Base-by-base conservation (phyloP, 768 basidiomycete genomes). In the Nidularia pulvinata region DNA sequence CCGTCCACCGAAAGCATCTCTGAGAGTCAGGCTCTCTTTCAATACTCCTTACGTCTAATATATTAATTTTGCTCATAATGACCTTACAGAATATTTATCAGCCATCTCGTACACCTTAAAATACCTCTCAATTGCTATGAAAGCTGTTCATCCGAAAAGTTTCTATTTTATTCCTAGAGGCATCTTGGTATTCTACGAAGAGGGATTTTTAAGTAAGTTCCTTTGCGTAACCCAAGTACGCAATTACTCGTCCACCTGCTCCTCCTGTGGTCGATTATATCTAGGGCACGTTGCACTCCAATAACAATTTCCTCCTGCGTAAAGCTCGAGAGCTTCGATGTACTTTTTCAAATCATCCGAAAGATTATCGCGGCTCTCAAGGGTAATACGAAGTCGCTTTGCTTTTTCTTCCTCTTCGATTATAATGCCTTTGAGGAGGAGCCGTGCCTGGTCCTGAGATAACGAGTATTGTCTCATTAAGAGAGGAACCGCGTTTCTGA, bases 271-370 rank as follows among this genome's bases (percentile, higher is more conserved):
- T 13, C 52, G 54, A 42, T 58, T 58, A 37, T 63, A 64, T 46
- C 60, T 51, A 16, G 60, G 60, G 48, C 60, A 64, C 6, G 62
- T 61, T 5, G 62, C 58, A 56, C 64, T 63, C 64, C 64, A 65
- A 48, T 59, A 63, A 30, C 59, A 53, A 37, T 60, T 63, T 5
- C 59, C 64, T 10, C 57, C 64, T 22, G 59, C 52, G 33, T 60
- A 59, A n/a, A 59, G 46, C 52, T 65, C 64, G 36, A 65, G 48
- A 6, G 45, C 62, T n/a, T 61, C 52, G 16, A 61, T 37, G 48
- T 65, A 65, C 19, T 55, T 42, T 48, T 54, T 57, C 22, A 61
- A 45, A 19, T 59, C 51, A 19, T 22, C 13, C 9, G 55, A 55
- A 13, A 51, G 33, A 16, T 42, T 35, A 10, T 22, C 47, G 10